A percentile compares a stretch with the other conserved stretches of the same genome.
Conservation (phyloP, 805 yeast genomes). For the Torulaspora maleeae region DNA sequence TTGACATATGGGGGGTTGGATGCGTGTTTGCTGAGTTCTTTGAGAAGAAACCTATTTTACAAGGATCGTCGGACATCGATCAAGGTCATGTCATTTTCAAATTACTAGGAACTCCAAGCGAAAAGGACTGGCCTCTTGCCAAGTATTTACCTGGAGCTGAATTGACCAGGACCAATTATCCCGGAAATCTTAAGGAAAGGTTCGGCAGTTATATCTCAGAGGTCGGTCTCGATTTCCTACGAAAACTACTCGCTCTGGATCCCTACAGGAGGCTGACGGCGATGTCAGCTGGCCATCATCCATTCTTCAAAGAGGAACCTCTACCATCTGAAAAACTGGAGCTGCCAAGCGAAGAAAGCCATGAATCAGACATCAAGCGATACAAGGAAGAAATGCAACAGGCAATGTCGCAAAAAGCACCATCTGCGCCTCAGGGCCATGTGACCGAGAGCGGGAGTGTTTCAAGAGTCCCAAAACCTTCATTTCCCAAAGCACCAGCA, state of each 20-base stretch:
- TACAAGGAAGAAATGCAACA: slow-evolving; percentile 42
- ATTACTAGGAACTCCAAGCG: slow-evolving; percentile 74
- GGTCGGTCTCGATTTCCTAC: slow-evolving; percentile 51
- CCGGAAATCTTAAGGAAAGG: slow-evolving; percentile 45
- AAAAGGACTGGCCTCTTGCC: slow-evolving; percentile 57
- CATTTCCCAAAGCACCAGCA: slow-evolving; percentile 16
- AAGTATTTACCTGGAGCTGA: slow-evolving; percentile 49
- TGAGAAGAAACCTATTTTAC: slow-evolving; percentile 73
- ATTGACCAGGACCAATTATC: slow-evolving; percentile 33
- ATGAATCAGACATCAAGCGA: slow-evolving; percentile 74
- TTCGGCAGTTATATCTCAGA: slow-evolving; percentile 41
- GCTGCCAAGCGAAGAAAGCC: slow-evolving; percentile 79
- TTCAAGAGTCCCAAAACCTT: slow-evolving; percentile 11
- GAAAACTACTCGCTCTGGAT: slow-evolving; percentile 60
- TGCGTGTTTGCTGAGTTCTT: slow-evolving; percentile 93
- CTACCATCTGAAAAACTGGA: slow-evolving; percentile 52
- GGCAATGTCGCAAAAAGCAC: slow-evolving; percentile 33
- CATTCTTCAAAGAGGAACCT: slow-evolving; percentile 65
- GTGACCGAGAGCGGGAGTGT: slow-evolving; percentile 15
- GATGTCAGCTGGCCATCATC: slow-evolving; percentile 63
- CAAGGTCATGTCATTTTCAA: slow-evolving; percentile 80
- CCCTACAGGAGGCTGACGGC: slow-evolving; percentile 78
- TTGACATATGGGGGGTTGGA: slow-evolving; percentile 97
- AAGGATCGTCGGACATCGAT: slow-evolving; percentile 80
- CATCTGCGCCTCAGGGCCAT: slow-evolving; percentile 35